phyloP scores from a whole-genome alignment of 106 monocot genomes.

The Dactylorhiza incarnata region DNA sequence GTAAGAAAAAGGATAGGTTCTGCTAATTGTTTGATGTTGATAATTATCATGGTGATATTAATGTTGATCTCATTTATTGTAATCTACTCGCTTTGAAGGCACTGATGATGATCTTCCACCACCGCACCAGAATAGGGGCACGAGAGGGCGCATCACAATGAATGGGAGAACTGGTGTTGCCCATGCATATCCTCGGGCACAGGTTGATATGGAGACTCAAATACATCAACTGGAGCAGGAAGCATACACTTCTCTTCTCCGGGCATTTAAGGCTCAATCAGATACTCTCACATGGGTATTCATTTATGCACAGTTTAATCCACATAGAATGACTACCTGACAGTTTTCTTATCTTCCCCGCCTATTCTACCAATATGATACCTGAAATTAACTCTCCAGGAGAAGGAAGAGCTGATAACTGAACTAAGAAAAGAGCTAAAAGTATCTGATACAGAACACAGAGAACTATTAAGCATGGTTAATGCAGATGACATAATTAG shows the following conservation, averaged over 20 bases:
- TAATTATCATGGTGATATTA: neutral
- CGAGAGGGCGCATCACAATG: constrained; percentile 39
- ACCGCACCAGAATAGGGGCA: constrained; percentile 50
- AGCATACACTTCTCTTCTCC: constrained; percentile 79
- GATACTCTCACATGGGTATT: constrained; percentile 94
- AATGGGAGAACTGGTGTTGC: constrained; percentile 57
- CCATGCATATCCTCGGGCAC: constrained; percentile 29
- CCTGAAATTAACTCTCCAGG: constrained; percentile 31
- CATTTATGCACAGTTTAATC: neutral
- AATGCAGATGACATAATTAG: constrained; percentile 79
- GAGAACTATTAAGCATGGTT: constrained; percentile 59
- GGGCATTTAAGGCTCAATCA: constrained; percentile 93
- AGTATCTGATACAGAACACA: constrained; percentile 86
- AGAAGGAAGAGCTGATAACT: constrained; percentile 88
- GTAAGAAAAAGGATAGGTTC: too few relatives aligned
- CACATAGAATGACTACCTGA: neutral
- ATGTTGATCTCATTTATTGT: neutral
- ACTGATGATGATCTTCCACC: constrained; percentile 95
- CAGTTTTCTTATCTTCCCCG: neutral
- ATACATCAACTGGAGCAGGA: constrained; percentile 91
- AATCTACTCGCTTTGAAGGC: constrained; percentile 28
- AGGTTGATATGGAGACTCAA: constrained; percentile 77
- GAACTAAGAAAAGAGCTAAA: constrained; percentile 90
- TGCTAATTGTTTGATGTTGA: too few relatives aligned
- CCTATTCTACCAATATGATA: neutral